phyloP scores from a whole-genome alignment of 129 eudicot species.

The Flaveria sonorensis region DNA sequence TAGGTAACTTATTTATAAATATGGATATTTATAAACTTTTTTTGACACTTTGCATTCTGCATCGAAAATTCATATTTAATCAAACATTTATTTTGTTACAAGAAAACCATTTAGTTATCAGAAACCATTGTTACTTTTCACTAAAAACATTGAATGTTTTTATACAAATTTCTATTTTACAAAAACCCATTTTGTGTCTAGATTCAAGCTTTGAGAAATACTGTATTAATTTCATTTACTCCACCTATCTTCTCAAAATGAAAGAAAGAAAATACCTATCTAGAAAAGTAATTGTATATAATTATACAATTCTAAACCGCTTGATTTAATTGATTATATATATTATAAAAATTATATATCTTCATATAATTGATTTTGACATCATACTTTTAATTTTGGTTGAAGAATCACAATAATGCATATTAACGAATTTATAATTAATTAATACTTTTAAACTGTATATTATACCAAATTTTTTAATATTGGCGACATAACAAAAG shows the following conservation, averaged over 20 bases:
- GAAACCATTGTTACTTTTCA: neutral
- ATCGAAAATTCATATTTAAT: neutral
- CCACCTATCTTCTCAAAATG: neutral
- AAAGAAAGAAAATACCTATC: neutral
- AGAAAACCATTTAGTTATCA: neutral
- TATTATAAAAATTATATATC: neutral
- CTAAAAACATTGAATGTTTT: neutral
- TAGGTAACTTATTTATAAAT: neutral
- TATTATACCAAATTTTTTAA: neutral
- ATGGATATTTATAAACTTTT: no score
- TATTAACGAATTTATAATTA: neutral
- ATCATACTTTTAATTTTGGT: neutral
- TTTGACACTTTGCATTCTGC: neutral
- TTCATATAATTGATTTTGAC: neutral
- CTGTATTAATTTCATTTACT: neutral
- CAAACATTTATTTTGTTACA: no score
- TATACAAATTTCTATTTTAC: neutral
- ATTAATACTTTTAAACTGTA: neutral
- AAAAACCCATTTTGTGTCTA: neutral
- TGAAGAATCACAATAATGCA: neutral
- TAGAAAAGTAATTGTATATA: no score
- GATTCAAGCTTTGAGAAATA: neutral
- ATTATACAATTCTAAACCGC: no score
- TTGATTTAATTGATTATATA: neutral
- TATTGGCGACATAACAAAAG: neutral